Evolutionary conservation across 371 early-diverging fungal species (phyloP).

Genomic region (Ecytonucleospora hepatopenaei): DNA sequence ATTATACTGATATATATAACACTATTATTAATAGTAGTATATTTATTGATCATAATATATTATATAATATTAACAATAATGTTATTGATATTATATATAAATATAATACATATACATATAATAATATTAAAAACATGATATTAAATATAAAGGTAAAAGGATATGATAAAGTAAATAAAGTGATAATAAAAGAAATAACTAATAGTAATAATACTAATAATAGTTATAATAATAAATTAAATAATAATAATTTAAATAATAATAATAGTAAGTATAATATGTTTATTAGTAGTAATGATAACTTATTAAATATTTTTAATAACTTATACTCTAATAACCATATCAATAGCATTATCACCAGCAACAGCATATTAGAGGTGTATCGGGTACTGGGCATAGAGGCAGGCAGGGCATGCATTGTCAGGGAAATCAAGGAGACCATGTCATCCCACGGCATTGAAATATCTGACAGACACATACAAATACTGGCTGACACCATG

Average conservation of each 20-base stretch:
- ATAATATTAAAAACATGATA: too few species aligned
- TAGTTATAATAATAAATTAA: too few species aligned
- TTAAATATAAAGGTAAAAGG: too few species aligned
- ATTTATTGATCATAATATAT: too few species aligned
- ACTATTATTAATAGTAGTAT: too few species aligned
- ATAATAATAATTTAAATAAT: slow-evolving; percentile 25
- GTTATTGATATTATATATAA: too few species aligned
- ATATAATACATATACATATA: too few species aligned
- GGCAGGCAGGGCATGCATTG: slow-evolving; percentile 70
- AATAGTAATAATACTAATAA: too few species aligned
- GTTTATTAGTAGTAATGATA: neutral
- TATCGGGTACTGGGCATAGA: slow-evolving; percentile 84
- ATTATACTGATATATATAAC: too few species aligned
- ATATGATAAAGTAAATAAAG: too few species aligned
- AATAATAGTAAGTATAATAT: too few species aligned
- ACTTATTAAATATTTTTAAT: slow-evolving; percentile 56
- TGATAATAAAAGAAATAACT: slow-evolving; percentile 15
- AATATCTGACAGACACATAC: slow-evolving; percentile 87
- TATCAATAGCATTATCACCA: slow-evolving; percentile 65
- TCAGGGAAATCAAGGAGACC: slow-evolving; percentile 68
- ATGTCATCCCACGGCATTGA: slow-evolving; percentile 84
- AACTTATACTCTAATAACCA: slow-evolving; percentile 65
- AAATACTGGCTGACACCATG: slow-evolving; percentile 95
- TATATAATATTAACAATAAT: too few species aligned
- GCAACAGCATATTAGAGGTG: slow-evolving; percentile 85